These are phyloP conservation scores for Myxozyma vanderwaltii DNA, from an alignment of 805 yeast species.

Conservation along the genomic window DNA sequence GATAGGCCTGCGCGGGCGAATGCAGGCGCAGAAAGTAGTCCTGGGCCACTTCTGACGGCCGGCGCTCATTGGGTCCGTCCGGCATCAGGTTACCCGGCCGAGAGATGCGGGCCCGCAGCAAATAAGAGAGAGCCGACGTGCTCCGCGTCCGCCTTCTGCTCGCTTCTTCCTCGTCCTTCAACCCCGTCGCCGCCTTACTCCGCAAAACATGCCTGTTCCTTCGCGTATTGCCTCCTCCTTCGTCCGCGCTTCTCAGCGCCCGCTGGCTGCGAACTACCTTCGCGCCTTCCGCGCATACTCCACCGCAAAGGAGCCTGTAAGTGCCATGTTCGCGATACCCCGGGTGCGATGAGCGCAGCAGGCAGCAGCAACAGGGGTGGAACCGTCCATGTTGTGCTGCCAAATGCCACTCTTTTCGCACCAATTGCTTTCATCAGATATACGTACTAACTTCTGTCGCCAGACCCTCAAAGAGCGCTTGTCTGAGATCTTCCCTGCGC, in stretches of 20 bases:
- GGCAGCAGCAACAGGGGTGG: too few species aligned
- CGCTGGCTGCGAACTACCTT: conserved; percentile 22
- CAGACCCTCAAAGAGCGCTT: conserved; percentile 85
- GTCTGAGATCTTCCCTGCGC: conserved; percentile 87
- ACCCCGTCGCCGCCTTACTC: not conserved
- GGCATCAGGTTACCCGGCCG: conserved; percentile 6
- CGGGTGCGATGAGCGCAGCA: too few species aligned
- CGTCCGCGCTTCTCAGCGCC: conserved; percentile 34
- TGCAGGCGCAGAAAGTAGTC: not conserved
- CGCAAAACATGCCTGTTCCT: conserved; percentile 30
- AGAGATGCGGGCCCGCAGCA: conserved; percentile 1
- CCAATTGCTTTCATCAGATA: too few species aligned
- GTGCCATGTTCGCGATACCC: conserved; percentile 4
- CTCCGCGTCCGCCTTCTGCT: not conserved
- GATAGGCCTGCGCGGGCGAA: not conserved
- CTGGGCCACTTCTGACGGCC: not conserved
- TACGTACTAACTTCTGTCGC: too few species aligned
- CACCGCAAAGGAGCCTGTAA: conserved; percentile 37
- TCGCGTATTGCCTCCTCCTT: conserved; percentile 31
- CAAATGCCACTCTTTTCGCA: not conserved
- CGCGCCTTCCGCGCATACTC: conserved; percentile 34
- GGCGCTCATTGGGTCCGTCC: conserved; percentile 11
- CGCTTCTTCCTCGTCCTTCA: conserved; percentile 1
- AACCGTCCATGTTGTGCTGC: not conserved
- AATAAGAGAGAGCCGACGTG: conserved; percentile 4